Conservation (phyloP, 2,329 filamentous ascomycete genomes). For the Fusarium marasasianum region DNA sequence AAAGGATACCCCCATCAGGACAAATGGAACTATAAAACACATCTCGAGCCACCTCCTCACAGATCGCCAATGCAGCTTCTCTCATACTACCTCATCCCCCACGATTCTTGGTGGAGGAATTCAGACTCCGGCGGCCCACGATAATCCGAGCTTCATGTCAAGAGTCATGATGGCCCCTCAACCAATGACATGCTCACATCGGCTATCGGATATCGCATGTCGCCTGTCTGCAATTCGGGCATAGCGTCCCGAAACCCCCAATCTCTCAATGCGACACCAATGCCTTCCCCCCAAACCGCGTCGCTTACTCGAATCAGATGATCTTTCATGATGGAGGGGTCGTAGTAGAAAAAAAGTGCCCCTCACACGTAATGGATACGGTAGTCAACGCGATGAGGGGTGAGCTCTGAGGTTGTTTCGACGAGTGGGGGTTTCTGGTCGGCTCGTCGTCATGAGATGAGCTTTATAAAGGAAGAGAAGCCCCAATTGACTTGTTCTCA, state of each 20-base stretch:
- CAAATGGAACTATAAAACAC: neutral
- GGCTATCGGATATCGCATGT: conserved; percentile 25
- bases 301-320: conserved; percentile 6
- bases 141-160: conserved; percentile 35
- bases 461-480: conserved; percentile 24
- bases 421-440: conserved; percentile 26
- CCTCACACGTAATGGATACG: conserved; percentile 26
- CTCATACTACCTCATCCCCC: conserved; percentile 17
- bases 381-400: conserved; percentile 18
- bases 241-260: conserved; percentile 34
- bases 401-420: conserved; percentile 8
- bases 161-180: conserved; percentile 30
- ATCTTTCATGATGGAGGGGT: conserved; percentile 21
- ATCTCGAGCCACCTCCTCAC: neutral
- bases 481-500: conserved; percentile 7
- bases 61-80: neutral
- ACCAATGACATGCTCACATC: conserved; percentile 7
- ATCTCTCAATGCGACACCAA: conserved; percentile 14
- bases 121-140: conserved; percentile 35
- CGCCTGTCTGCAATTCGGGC: conserved; percentile 20
- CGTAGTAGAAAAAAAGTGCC: conserved; percentile 1
- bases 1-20: conserved; percentile 18
- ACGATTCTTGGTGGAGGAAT: conserved; percentile 39
- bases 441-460: conserved; percentile 9
- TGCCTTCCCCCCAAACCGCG: conserved; percentile 24